Evolutionary conservation across 192 early-diverging fungal genomes (phyloP), one percentile per base, ranked within the genome.

Genomic region (Backusella luteola): DNA sequence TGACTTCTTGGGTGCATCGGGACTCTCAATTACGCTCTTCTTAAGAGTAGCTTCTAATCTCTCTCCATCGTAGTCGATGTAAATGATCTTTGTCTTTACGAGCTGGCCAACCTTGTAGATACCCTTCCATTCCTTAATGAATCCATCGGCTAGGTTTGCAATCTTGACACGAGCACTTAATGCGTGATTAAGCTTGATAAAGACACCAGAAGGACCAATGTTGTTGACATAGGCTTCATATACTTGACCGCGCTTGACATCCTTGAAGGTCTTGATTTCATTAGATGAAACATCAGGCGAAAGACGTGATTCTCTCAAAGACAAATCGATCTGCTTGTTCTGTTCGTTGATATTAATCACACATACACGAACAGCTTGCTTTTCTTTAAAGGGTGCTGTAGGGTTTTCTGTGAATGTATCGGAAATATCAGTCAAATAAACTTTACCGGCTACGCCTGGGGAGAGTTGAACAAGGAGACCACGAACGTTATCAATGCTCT

Each of bases 81-180:
- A 80, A 32, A 93, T 71, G 26, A 97, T 85, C 69, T 89, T 85
- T 53, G 90, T 93, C n/a, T 84, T 86, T 12, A 98, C 96, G 34
- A 95, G 79, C 77, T 94, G 91, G 11, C 94, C 96, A 6, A 86
- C 69, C 9, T 86, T 86, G 83, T 92, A 94, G 7, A 88, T 84
- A 15, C 67, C 76, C 84, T 93, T 91, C 88, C 95, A 95, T 75
- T 97, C 94, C 74, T 94, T 94, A 49, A 97, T 80, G 72, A 88
- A 97, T 35, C 89, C 91, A 85, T 97, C 96, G 3, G 91, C 93
- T 17, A 98, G 73, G 75, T 97, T 91, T 36, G 91, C 85, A 77
- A 98, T 96, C 82, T 95, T 90, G 44, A 96, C 95, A 69, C 94
- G 91, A 19, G 85, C 97, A 71, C 80, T 80, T 29, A 93, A 42